Conservation (phyloP, 2,329 filamentous ascomycete species). For the Drechmeria coniospora region DNA sequence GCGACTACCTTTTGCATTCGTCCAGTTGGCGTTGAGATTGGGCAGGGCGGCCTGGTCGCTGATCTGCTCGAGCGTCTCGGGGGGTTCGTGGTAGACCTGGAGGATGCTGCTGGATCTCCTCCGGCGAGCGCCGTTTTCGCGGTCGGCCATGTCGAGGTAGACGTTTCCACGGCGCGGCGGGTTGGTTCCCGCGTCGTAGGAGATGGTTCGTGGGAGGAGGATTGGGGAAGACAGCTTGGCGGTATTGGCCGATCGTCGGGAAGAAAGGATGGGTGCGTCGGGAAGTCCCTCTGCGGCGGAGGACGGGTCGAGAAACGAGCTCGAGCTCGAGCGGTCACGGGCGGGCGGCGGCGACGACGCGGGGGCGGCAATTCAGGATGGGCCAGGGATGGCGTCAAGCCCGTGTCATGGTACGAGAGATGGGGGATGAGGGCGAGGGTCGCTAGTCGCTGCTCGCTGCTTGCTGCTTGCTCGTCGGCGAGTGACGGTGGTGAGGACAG, state of each 20-base stretch:
- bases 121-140: conserved; percentile 55
- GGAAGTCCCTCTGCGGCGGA: too few relatives aligned
- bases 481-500: too few relatives aligned
- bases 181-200: conserved; percentile 73
- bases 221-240: conserved; percentile 91
- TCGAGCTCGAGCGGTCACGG: too few relatives aligned
- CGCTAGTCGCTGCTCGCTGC: too few relatives aligned
- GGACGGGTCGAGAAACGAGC: too few relatives aligned
- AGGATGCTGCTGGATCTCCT: conserved; percentile 91
- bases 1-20: conserved; percentile 81
- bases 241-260: conserved; percentile 42
- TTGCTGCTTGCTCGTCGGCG: too few relatives aligned
- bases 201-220: conserved; percentile 76
- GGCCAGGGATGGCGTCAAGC: too few relatives aligned
- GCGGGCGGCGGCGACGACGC: too few relatives aligned
- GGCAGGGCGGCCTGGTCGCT: conserved; percentile 90
- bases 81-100: conserved; percentile 87
- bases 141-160: conserved; percentile 45
- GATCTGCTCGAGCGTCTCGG: conserved; percentile 92
- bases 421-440: too few relatives aligned
- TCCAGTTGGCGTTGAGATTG: conserved; percentile 96
- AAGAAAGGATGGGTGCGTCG: conserved; percentile 5
- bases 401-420: too few relatives aligned
- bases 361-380: too few relatives aligned
- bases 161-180: conserved; percentile 45